These are phyloP conservation scores for Seiridium cupressi DNA, from an alignment of 2,329 filamentous ascomycete species.

Conservation along the genomic window DNA sequence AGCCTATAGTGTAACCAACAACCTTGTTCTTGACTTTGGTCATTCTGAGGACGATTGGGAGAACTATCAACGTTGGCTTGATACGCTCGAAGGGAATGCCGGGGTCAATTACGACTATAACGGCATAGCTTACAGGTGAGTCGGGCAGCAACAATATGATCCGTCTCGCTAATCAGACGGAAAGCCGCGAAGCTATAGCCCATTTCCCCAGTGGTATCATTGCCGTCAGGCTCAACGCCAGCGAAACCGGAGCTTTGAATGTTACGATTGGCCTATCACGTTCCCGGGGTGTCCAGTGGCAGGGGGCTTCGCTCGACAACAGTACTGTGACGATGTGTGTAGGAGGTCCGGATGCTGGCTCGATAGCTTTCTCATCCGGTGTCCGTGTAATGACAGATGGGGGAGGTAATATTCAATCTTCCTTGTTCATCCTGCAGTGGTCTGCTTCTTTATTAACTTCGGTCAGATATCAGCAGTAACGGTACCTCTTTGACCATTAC, in stretches of 20 bases:
- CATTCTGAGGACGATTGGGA: conserved; percentile 14
- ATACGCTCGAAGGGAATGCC: conserved; percentile 27
- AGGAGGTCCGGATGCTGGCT: conserved; percentile 1
- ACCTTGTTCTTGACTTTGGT: conserved; percentile 21
- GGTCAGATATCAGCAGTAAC: neutral
- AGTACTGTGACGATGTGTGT: neutral
- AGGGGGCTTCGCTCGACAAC: neutral
- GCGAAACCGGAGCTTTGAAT: conserved; percentile 2
- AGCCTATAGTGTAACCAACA: conserved; percentile 33
- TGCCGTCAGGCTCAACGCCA: conserved; percentile 15
- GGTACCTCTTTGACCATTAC: neutral
- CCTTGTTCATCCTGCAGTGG: too few relatives aligned
- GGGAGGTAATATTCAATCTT: neutral
- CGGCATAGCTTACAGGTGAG: conserved; percentile 19
- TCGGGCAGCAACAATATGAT: conserved; percentile 29
- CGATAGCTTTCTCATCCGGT: conserved; percentile 4
- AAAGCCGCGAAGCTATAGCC: conserved; percentile 13
- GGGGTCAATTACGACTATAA: conserved; percentile 30
- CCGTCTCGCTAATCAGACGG: conserved; percentile 20
- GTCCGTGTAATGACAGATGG: conserved; percentile 1
- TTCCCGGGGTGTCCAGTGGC: neutral
- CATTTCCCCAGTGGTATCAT: neutral
- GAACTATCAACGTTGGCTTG: conserved; percentile 21
- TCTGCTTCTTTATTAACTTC: neutral
- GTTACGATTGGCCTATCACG: neutral